Base-by-base conservation (phyloP, 2,329 filamentous ascomycete species). In the Fusarium setosum region DNA sequence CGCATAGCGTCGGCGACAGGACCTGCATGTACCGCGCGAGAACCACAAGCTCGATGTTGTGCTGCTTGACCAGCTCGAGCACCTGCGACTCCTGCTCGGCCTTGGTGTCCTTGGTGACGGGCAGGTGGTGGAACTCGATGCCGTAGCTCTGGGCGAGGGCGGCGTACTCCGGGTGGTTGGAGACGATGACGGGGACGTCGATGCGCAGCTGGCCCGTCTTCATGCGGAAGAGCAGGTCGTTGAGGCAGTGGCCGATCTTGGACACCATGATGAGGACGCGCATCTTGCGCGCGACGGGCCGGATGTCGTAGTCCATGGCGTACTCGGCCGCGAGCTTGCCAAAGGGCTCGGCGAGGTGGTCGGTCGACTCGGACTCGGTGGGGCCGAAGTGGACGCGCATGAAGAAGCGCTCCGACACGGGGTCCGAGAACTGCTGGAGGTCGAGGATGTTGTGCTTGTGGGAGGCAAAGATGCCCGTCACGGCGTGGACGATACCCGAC, bases 1-100 rank as follows among this genome's bases (percentile, higher is more conserved):
- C 80, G 81, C 92, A 96, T 37, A 96, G 82, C 9, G 80, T 86
- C 0, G 92, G 92, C 20, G 89, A 92, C 11, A 96, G 84, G 29
- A 96, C 91, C 81, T 96, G 92, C 92, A 96, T 96, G 81, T 96
- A 96, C 60, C 92, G 88, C 7, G 92, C 92, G 44, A 96, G 82
- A 2, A 96, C 92, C 52, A 96, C 86, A 52, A 96, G 86, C 74
- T 96, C 92, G 73, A 96, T 87, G 67, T 86, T 79, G 77, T 94
- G 82, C 79, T 90, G 79, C 68, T 81, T 80, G 74, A 92, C 88
- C 40, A 96, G 85, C 18, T 91, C 87, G 21, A 96, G 83, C 56
- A 96, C 88, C 72, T 87, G 85, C 23, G 78, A 73, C 78, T 96
- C 92, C 79, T 96, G 92, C 76, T 89, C 79, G 12, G 84, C 76